These are phyloP conservation scores for Tricholoma sp. DNA, from an alignment of 768 basidiomycete species.

Conservation along the genomic window DNA sequence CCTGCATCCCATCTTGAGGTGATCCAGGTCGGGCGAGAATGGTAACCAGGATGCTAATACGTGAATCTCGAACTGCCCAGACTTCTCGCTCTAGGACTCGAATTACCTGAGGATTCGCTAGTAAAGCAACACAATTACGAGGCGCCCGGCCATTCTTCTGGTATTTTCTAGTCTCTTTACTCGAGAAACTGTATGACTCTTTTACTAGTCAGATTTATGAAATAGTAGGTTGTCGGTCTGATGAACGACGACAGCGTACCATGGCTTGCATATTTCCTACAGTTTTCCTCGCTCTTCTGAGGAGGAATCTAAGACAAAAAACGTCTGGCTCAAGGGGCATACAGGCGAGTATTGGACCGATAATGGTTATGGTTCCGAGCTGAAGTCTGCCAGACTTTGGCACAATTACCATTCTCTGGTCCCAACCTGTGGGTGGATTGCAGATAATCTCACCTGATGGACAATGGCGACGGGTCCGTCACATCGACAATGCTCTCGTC, in stretches of 20 bases:
- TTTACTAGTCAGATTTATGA: conserved; percentile 32
- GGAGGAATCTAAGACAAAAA: conserved; percentile 36
- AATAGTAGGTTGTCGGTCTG: conserved; percentile 31
- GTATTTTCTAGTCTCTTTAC: conserved; percentile 18
- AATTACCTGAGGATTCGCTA: conserved; percentile 40
- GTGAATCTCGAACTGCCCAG: not conserved
- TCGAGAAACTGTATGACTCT: not conserved
- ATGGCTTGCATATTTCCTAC: not conserved
- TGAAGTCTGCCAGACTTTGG: conserved; percentile 39
- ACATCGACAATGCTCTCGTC: conserved; percentile 55
- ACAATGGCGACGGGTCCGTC: conserved; percentile 53
- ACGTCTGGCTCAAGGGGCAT: conserved; percentile 49
- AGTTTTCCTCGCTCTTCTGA: conserved; percentile 39
- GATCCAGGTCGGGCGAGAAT: not conserved
- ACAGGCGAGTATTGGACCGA: conserved; percentile 36
- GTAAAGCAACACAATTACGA: conserved; percentile 35
- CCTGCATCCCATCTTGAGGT: conserved; percentile 33
- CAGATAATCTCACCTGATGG: conserved; percentile 51
- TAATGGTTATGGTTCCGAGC: no score
- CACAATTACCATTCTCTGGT: conserved; percentile 52
- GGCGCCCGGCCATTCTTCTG: conserved; percentile 30
- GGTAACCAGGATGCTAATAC: not conserved
- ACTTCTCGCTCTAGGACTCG: conserved; percentile 38
- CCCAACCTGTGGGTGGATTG: conserved; percentile 53
- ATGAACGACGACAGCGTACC: not conserved